Evolutionary conservation across 305 asterid genomes (phyloP).

Genomic region (Coffea humblotiana): DNA sequence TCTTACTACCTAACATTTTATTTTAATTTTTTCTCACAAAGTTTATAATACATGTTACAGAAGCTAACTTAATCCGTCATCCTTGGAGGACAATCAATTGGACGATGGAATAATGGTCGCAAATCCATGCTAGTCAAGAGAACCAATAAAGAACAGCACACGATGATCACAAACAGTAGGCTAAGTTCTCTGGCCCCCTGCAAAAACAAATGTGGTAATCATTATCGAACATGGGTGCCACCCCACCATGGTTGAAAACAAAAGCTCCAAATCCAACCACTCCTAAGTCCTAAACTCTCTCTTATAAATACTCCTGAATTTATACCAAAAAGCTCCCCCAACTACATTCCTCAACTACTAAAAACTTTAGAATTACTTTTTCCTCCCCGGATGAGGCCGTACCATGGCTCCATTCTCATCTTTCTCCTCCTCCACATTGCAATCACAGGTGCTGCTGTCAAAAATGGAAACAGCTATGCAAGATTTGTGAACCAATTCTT

Average conservation of each 20-base stretch:
- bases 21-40: neutral
- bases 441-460: slow-evolving; percentile 13
- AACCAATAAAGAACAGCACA: neutral
- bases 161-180: neutral
- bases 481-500: slow-evolving; percentile 41
- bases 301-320: neutral
- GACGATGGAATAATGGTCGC: no score
- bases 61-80: neutral
- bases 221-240: slow-evolving; percentile 76
- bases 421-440: slow-evolving; percentile 25
- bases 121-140: neutral
- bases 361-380: neutral
- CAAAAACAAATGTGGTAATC: slow-evolving; percentile 44
- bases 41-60: neutral
- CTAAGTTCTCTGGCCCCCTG: slow-evolving; percentile 3
- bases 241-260: slow-evolving; percentile 51
- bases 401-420: slow-evolving; percentile 20
- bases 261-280: slow-evolving; percentile 42
- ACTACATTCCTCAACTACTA: neutral
- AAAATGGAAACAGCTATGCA: neutral
- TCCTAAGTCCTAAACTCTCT: slow-evolving; percentile 18
- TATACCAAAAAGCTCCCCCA: neutral
- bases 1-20: neutral
- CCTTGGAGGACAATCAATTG: neutral
- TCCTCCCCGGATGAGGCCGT: slow-evolving; percentile 30